A percentile compares a stretch with the other conserved stretches of the same genome.
These are phyloP conservation scores for Tetradesmus obliquus DNA, from an alignment of 139 green algal genomes.

Conservation along the genomic window DNA sequence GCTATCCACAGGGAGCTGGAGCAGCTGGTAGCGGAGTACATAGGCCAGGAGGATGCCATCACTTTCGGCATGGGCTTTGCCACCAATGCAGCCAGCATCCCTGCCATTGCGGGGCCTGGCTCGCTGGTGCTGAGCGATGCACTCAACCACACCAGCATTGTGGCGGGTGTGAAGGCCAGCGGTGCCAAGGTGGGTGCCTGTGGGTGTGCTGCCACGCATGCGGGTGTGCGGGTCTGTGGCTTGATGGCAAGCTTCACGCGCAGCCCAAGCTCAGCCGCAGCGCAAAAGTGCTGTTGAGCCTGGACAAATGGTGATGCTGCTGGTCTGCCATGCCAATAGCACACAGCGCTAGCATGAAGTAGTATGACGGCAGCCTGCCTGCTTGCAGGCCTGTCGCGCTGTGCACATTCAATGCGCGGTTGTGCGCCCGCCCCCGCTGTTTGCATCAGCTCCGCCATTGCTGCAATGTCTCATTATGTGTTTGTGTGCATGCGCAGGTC, in stretches of 20 bases:
- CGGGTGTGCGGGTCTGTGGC: not conserved
- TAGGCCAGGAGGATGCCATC: constrained; percentile 91
- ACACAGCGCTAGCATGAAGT: too few species aligned
- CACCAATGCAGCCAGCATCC: constrained; percentile 95
- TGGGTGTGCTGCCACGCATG: not conserved
- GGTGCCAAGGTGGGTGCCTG: not conserved
- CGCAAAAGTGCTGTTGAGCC: too few species aligned
- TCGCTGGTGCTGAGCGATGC: constrained; percentile 94
- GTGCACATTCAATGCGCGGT: too few species aligned
- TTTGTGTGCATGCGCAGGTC: constrained; percentile 8
- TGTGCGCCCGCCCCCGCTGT: too few species aligned
- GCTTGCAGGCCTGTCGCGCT: too few species aligned
- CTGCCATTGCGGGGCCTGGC: constrained; percentile 75
- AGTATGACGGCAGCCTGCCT: too few species aligned
- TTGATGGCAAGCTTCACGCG: not conserved
- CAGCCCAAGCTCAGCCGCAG: too few species aligned
- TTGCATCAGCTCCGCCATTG: too few species aligned
- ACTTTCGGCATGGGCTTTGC: constrained; percentile 99
- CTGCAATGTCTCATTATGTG: not conserved
- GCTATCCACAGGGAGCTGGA: constrained; percentile 89
- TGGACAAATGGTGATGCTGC: too few species aligned
- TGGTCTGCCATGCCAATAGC: too few species aligned
- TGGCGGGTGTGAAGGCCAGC: constrained; percentile 68
- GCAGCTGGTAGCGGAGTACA: constrained; percentile 82
- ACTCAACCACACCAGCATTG: constrained; percentile 98